A percentile compares a stretch with the other conserved stretches of the same genome.
phyloP scores from a whole-genome alignment of 2,329 filamentous ascomycete genomes.

The Chaetomiaceae sp. region DNA sequence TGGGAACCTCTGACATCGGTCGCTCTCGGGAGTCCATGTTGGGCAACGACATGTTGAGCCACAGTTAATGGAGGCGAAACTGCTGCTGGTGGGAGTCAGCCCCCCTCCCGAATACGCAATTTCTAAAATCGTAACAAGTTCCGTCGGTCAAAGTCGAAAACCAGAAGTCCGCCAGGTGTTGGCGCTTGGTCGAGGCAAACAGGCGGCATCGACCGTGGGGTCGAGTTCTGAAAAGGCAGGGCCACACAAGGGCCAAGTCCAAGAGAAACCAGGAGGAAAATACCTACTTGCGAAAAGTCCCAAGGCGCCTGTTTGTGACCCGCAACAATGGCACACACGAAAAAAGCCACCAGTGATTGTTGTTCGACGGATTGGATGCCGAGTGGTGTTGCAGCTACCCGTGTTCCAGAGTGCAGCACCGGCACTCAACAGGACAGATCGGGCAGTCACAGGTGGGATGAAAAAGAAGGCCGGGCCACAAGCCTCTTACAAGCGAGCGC shows the following conservation, averaged over 20 bases:
- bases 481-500: not conserved
- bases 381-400: conserved; percentile 13
- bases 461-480: not conserved
- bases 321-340: not conserved
- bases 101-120: not conserved
- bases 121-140: not conserved
- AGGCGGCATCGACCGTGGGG: not conserved
- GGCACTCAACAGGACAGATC: not conserved
- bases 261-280: not conserved
- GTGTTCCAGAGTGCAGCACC: conserved; percentile 2
- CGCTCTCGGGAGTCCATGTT: conserved; percentile 6
- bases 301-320: not conserved
- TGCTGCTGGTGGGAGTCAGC: not conserved
- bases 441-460: conserved; percentile 11
- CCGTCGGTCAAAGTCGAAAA: too few relatives aligned
- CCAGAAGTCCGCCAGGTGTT: too few relatives aligned
- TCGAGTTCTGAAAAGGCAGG: not conserved
- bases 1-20: conserved; percentile 8
- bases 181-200: not conserved
- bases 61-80: not conserved
- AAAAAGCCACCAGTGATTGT: not conserved
- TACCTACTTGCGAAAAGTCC: not conserved
- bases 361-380: not conserved
- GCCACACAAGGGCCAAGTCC: not conserved
- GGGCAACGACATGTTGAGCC: conserved; percentile 17